Base-by-base conservation (phyloP, 805 yeast genomes). In the Grigorovia humatica region DNA sequence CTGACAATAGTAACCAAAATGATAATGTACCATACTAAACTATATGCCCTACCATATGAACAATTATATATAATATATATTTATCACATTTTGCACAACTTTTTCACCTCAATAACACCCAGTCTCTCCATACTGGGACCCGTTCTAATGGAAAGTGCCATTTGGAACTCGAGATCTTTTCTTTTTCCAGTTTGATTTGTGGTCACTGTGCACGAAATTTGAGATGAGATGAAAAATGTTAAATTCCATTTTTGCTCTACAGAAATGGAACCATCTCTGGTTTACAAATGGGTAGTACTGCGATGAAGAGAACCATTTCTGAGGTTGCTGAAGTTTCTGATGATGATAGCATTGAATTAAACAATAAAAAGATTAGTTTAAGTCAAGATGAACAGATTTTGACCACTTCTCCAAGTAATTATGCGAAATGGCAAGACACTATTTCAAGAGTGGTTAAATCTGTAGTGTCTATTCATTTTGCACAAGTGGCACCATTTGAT, bases 391-490 rank as follows among this genome's bases (percentile, higher is more conserved):
- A 29, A 12, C 17, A 13, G 15, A 38, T 12, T 44, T 23, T 27
- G 17, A 7, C 7, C 17, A 15, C 12, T 29, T 20, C n/a, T 18
- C 17, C 46, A 15, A 44, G 27, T 18, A 62, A 66, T 48, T 68
- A 70, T 48, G 64, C 73, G 1, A 72, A 74, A 58, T 89, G 97
- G 97, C 90, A 84, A 61, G 71, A 73, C 42, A 86, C 96, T 0
- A 88, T 89, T 48, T 81, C 87, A 47, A 76, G 76, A 49, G 96
- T 89, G 2, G 95, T 89, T 42, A 79, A 82, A 55, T 79, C 88
- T 6, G 96, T 89, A 20, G 96, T 90, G 2, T 85, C 96, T 1
- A 82, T 90, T 48, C 95, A 88, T 66, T 89, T 90, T 62, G 77
- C 93, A 11, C 93, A 85, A 66, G 88, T 87, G n/a, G 79, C 83